Conservation (phyloP, 306 rosid species). For the Carpinus viminea region DNA sequence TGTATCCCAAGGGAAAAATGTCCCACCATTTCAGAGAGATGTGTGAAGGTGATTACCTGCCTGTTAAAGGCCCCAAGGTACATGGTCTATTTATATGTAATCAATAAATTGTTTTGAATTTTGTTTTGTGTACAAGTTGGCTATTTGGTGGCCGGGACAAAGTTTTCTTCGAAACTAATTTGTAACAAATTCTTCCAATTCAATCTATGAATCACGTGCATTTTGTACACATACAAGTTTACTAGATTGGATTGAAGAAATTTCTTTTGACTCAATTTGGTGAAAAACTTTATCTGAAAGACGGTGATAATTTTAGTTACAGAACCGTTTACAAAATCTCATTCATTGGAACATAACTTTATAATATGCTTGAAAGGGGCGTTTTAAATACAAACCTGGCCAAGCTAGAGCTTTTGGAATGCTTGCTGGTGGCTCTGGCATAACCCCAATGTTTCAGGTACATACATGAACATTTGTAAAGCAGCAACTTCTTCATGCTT, state of each 20-base stretch:
- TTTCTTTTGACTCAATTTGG: too few species aligned
- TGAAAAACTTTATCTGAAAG: too few species aligned
- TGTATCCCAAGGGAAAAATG: conserved; percentile 83
- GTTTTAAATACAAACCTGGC: conserved; percentile 64
- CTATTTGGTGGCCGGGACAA: too few species aligned
- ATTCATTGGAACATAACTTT: background rate
- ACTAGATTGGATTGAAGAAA: too few species aligned
- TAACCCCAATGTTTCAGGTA: conserved; percentile 96
- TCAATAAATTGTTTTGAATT: too few species aligned
- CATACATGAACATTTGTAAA: background rate
- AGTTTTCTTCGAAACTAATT: too few species aligned
- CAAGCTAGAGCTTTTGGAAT: conserved; percentile 69
- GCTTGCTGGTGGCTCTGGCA: conserved; percentile 86
- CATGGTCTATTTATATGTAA: background rate
- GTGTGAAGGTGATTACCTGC: conserved; percentile 64
- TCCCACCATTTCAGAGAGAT: conserved; percentile 75
- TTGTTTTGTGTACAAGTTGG: too few species aligned
- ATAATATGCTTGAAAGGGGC: conserved; percentile 48
- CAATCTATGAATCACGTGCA: too few species aligned
- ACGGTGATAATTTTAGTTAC: too few species aligned
- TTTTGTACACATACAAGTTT: too few species aligned
- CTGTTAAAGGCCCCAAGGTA: conserved; percentile 81
- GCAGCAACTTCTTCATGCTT: background rate
- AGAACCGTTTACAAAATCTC: background rate
- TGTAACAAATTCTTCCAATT: too few species aligned